Base-by-base conservation (phyloP, 305 asterid genomes). In the Stenogyne calaminthoides region DNA sequence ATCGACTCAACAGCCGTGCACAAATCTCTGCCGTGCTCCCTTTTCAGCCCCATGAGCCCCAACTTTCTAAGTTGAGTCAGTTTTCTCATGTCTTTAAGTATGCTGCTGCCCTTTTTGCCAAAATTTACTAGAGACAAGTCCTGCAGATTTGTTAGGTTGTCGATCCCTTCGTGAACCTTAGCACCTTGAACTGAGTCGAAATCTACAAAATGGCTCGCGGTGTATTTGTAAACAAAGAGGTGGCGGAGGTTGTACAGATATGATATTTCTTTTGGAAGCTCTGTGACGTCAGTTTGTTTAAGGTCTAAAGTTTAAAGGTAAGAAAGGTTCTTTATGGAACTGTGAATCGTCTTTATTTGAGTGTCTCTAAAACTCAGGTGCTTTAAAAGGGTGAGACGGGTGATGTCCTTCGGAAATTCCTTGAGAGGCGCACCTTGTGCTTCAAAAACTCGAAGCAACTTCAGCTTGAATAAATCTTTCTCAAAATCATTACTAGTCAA, bases 301-400 rank as follows among this genome's bases (percentile, higher is more conserved):
- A 83, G 81, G 73, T 83, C 87, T 67, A 83, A 69, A 18, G 87
- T 83, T 78, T 77, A 71, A 22, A 83, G 83, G 73, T 68, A 73
- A 59, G 44, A 67, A 4, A 83, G 74, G 11, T 60, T 80, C 52
- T 64, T 9, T 15, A 83, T 83, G 63, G 74, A 83, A 12, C 9
- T n/a, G 42, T 6, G 42, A 6, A 36, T 36, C 42, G 42, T 36
- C 42, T 36, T 36, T 36, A 36, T 36, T 36, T 69, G 54, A 6
- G 80, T 72, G 19, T 27, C 70, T 16, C 78, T 80, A 2, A 84
- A 71, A 65, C 80, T 69, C 10, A 81, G 76, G 44, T 78, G 70
- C 73, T 67, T 80, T 6, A 84, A 20, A 15, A 84, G 80, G 65
- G 49, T 52, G 72, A 81, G 81, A 19, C 46, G 54, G 40, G 49